Conservation (phyloP, 2,329 filamentous ascomycete genomes). For the Ophiostoma pallidulum region DNA sequence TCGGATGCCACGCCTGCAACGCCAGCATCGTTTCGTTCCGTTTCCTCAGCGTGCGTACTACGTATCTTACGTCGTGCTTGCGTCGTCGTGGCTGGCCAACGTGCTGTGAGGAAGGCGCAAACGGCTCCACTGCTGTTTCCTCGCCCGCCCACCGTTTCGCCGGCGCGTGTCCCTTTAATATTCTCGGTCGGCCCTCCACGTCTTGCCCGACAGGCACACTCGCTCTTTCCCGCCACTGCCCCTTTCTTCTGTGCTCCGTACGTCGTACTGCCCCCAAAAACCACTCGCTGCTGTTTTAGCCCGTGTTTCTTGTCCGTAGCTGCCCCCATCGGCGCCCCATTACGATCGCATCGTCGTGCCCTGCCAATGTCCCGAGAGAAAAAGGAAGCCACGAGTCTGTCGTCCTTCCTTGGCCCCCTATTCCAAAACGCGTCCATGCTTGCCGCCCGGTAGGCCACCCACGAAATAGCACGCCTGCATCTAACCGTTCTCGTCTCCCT, state of each 20-base stretch:
- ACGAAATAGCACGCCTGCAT: constrained; percentile 9
- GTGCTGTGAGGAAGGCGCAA: too few relatives aligned
- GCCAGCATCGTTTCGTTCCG: too few relatives aligned
- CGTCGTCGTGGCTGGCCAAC: too few relatives aligned
- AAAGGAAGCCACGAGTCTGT: background rate
- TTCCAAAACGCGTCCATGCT: constrained; percentile 9
- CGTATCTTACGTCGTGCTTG: too few relatives aligned
- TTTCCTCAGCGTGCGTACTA: too few relatives aligned
- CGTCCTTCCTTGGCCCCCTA: background rate
- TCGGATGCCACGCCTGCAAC: too few relatives aligned
- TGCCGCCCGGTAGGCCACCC: constrained; percentile 10
- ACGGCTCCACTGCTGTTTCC: background rate
- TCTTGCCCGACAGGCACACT: background rate
- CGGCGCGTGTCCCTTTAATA: constrained; percentile 6
- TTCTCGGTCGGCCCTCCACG: background rate
- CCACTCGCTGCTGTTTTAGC: too few relatives aligned
- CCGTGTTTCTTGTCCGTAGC: too few relatives aligned
- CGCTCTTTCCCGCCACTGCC: background rate
- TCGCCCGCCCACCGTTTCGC: background rate
- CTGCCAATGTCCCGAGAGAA: background rate
- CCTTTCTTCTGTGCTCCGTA: background rate
- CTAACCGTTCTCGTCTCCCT: constrained; percentile 8
- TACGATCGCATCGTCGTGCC: constrained; percentile 1
- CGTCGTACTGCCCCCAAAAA: too few relatives aligned
- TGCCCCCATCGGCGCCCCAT: too few relatives aligned